A percentile compares a stretch with the other conserved stretches of the same genome.
Conservation (phyloP, 2,329 filamentous ascomycete genomes). For the Leptographium flavum region DNA sequence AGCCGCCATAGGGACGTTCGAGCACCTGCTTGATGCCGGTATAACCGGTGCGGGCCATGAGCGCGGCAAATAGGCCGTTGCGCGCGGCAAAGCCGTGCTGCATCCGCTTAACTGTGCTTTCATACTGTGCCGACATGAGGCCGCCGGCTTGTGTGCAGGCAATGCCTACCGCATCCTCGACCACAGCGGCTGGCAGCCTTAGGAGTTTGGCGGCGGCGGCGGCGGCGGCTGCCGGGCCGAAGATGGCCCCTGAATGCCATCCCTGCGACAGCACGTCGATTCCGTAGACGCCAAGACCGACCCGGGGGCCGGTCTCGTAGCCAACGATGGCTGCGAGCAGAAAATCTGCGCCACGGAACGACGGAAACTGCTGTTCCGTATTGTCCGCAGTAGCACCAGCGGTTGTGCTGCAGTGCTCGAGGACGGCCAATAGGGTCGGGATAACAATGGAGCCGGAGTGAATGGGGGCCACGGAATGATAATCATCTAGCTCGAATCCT, state of each 20-base stretch:
- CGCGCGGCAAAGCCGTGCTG: conserved; percentile 30
- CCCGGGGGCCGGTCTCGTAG: conserved; percentile 24
- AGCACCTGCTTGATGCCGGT: conserved; percentile 26
- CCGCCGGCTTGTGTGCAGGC: conserved; percentile 25
- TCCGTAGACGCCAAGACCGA: conserved; percentile 22
- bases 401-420: too few species aligned
- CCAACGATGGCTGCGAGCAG: conserved; percentile 23
- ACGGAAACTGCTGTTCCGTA: too few species aligned
- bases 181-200: conserved; percentile 13
- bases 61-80: conserved; percentile 24
- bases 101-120: conserved; percentile 28
- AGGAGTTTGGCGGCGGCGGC: conserved; percentile 19
- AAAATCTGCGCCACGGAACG: conserved; percentile 11
- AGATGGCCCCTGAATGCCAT: conserved; percentile 26
- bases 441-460: conserved; percentile 23
- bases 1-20: conserved; percentile 26
- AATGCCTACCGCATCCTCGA: conserved; percentile 23
- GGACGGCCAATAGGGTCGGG: conserved; percentile 21
- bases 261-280: conserved; percentile 22
- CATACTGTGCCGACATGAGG: conserved; percentile 27
- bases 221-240: conserved; percentile 22
- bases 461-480: conserved; percentile 23
- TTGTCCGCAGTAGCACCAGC: too few species aligned
- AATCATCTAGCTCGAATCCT: conserved; percentile 29
- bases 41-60: conserved; percentile 24